These are phyloP conservation scores for Apiotrichum gracile DNA, from an alignment of 1,284 basidiomycete species.

Conservation along the genomic window DNA sequence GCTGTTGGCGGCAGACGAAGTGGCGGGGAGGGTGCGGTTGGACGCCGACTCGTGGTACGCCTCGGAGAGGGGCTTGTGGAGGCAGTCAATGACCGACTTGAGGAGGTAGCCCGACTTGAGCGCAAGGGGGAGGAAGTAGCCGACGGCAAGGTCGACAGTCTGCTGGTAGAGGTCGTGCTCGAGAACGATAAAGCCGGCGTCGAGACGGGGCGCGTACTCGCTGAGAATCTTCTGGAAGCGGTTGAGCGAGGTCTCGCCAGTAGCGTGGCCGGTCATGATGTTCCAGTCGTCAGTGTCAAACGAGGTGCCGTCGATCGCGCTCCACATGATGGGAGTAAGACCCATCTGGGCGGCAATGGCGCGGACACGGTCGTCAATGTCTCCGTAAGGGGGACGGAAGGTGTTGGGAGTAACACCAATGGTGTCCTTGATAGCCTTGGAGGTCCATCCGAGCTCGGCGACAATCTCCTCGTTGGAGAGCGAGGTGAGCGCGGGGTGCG, in stretches of 20 bases:
- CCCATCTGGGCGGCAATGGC: constrained; percentile 38
- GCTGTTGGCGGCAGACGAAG: background rate
- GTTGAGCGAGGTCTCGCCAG: constrained; percentile 55
- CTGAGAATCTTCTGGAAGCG: constrained; percentile 48
- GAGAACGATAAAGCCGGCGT: constrained; percentile 75
- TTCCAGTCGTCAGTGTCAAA: constrained; percentile 85
- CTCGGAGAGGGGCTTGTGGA: constrained; percentile 49
- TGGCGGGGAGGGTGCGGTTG: constrained; percentile 40
- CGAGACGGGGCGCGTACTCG: constrained; percentile 37
- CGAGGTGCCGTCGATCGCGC: constrained; percentile 34
- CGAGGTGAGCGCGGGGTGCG: constrained; percentile 58
- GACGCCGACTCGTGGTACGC: constrained; percentile 47
- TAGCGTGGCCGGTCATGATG: constrained; percentile 65
- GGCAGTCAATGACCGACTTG: constrained; percentile 59
- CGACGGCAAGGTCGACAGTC: constrained; percentile 79
- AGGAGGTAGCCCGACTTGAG: constrained; percentile 56
- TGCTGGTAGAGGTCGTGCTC: constrained; percentile 79
- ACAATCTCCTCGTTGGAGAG: constrained; percentile 82
- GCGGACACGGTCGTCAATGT: constrained; percentile 31
- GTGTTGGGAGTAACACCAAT: constrained; percentile 70
- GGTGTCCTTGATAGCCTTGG: constrained; percentile 74
- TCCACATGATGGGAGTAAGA: constrained; percentile 46
- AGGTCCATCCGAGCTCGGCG: constrained; percentile 88
- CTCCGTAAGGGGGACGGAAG: constrained; percentile 62
- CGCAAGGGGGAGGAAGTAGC: constrained; percentile 70